A percentile compares a stretch with the other conserved stretches of the same genome.
These are phyloP conservation scores for Backusella macrospora DNA, from an alignment of 192 early-diverging fungal genomes.

Conservation along the genomic window DNA sequence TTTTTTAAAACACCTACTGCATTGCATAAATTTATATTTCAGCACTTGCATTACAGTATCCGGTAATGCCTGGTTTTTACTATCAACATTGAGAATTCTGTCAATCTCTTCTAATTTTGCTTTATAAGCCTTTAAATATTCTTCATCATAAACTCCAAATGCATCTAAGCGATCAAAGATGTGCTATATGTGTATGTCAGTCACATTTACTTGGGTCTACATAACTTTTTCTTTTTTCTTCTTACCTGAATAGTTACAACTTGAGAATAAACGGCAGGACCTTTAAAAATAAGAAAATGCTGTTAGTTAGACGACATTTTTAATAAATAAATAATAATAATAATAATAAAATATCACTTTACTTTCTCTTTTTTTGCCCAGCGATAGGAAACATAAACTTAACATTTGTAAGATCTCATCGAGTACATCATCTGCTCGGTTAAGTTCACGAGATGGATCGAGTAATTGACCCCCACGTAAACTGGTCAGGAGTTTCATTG, in stretches of 20 bases:
- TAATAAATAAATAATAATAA: not conserved
- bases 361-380: conserved; percentile 77
- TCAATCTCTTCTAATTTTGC: conserved; percentile 60
- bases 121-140: conserved; percentile 60
- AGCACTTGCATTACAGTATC: conserved; percentile 48
- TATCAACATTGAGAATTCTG: conserved; percentile 56
- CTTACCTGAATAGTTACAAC: conserved; percentile 38
- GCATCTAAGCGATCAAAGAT: conserved; percentile 63
- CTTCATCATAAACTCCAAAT: conserved; percentile 59
- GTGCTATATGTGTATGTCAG: conserved; percentile 43
- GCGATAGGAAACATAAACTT: conserved; percentile 71
- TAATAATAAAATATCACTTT: not conserved
- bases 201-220: not conserved
- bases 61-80: conserved; percentile 41
- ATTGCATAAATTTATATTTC: conserved; percentile 42
- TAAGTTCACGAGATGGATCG: conserved; percentile 8
- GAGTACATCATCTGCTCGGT: conserved; percentile 65
- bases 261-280: conserved; percentile 37
- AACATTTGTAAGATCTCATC: conserved; percentile 79
- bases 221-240: not conserved
- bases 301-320: not conserved
- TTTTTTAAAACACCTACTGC: conserved; percentile 35
- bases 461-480: conserved; percentile 27
- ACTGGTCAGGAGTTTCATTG: conserved; percentile 44
- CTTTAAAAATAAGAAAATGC: conserved; percentile 3